phyloP scores from a whole-genome alignment of 306 rosid species.

The Dryas octopetala region DNA sequence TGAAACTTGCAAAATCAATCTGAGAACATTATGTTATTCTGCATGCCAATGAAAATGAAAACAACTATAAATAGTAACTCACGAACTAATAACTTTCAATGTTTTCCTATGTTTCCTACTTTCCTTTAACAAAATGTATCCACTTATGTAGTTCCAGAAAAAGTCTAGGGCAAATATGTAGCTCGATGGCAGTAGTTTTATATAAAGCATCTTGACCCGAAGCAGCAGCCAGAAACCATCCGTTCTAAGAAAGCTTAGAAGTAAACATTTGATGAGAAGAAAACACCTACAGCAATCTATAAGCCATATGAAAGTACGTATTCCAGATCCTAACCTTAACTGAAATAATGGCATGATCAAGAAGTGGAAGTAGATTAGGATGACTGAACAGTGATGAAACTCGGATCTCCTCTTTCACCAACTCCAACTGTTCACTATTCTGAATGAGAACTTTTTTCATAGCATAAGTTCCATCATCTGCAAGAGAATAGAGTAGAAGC shows the following conservation, averaged over 20 bases:
- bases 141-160: neutral
- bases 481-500: constrained; percentile 14
- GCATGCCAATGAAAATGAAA: neutral
- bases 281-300: neutral
- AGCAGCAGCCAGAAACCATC: neutral
- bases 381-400: constrained; percentile 90
- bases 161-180: neutral
- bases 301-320: neutral
- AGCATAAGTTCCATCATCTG: constrained; percentile 94
- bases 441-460: constrained; percentile 94
- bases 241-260: neutral
- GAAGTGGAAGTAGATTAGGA: constrained; percentile 94
- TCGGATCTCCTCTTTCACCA: constrained; percentile 96
- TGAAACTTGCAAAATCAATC: neutral
- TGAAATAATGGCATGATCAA: constrained; percentile 94
- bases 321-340: constrained; percentile 57
- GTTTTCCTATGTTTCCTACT: neutral
- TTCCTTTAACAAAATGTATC: neutral
- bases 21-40: neutral
- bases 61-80: neutral
- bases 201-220: neutral
- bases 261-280: neutral
- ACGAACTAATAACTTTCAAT: neutral
- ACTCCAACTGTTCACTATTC: constrained; percentile 82
- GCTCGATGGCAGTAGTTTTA: neutral